Evolutionary conservation across 805 yeast species (phyloP), one percentile per base, ranked within the genome.

Genomic region (Zygotorulaspora florentina): DNA sequence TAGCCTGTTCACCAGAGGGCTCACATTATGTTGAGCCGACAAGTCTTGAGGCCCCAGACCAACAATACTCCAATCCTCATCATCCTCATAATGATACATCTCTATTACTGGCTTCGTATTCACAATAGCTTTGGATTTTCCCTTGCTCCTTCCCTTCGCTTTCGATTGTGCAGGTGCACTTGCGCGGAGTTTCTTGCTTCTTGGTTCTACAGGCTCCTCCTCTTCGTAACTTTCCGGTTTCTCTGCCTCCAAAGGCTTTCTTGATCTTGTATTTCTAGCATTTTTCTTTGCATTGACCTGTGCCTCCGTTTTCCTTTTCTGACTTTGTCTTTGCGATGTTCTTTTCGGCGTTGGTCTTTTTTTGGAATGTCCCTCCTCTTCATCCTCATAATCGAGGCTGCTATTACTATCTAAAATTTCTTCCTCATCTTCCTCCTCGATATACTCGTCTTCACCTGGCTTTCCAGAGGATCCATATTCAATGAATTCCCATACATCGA

Each of bases 21-120:
- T 54, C 3, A 53, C 46, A 20, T 43, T 15, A 10, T 48, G 23
- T 9, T 52, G 47, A 1, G 62, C 33, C 2, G 57, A 46, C 12
- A 51, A 34, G 47, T 64, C 64, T 46, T 64, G 68, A 8, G 66
- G 64, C 4, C 68, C 68, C 47, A 60, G 39, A 3, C 68, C 68
- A 2, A 63, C 62, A 8, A 58, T 40, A 13, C 53, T 42, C 66
- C 67, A 62, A 51, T 63, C 61, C 35, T 53, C 66, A 44, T 64
- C 68, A 45, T 61, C 64, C 10, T 62, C 65, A 39, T 58, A 64
- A 35, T 54, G 47, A 43, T 59, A 64, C 39, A 46, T 51, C 2
- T 37, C 47, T 10, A 47, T 37, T 17, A 48, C 39, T 1, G 47
- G 48, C n/a, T 38, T 37, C 15, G 47, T 48, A 31, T 42, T 53